Conservation (phyloP, 2,329 filamentous ascomycete genomes). For the Epichloe scottii region DNA sequence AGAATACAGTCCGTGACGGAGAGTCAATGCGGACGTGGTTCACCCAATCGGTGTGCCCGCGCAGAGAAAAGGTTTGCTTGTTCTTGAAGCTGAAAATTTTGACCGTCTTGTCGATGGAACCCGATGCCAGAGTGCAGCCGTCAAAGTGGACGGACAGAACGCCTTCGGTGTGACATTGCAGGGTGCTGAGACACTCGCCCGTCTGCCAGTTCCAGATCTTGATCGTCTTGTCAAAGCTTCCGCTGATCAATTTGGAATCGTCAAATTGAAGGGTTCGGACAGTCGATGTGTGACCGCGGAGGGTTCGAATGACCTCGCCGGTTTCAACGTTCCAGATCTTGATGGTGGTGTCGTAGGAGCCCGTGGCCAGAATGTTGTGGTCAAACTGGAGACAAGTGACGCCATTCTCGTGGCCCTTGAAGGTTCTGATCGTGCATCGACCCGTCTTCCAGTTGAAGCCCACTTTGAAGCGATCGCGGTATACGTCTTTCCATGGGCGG, state of each 20-base stretch:
- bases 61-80: slow-evolving; percentile 65
- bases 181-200: slow-evolving; percentile 71
- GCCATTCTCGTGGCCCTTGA: slow-evolving; percentile 79
- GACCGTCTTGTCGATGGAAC: slow-evolving; percentile 78
- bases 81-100: slow-evolving; percentile 88
- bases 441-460: slow-evolving; percentile 97
- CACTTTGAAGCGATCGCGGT: slow-evolving; percentile 88
- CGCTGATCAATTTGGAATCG: slow-evolving; percentile 80
- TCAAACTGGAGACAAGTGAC: slow-evolving; percentile 48
- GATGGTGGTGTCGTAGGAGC: slow-evolving; percentile 88
- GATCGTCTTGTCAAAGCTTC: slow-evolving; percentile 75
- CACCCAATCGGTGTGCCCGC: slow-evolving; percentile 87
- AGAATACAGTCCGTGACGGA: slow-evolving; percentile 72
- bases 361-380: slow-evolving; percentile 82
- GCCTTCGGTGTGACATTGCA: slow-evolving; percentile 66
- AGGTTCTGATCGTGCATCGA: slow-evolving; percentile 69
- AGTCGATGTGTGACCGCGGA: slow-evolving; percentile 69
- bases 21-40: slow-evolving; percentile 88
- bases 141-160: slow-evolving; percentile 85
- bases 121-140: slow-evolving; percentile 71
- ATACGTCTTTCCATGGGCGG: slow-evolving; percentile 88
- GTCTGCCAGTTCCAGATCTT: slow-evolving; percentile 97
- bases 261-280: slow-evolving; percentile 90
- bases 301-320: slow-evolving; percentile 71
- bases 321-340: slow-evolving; percentile 95